phyloP scores from a whole-genome alignment of 2,329 filamentous ascomycete genomes.

The Orbilia brochopaga region DNA sequence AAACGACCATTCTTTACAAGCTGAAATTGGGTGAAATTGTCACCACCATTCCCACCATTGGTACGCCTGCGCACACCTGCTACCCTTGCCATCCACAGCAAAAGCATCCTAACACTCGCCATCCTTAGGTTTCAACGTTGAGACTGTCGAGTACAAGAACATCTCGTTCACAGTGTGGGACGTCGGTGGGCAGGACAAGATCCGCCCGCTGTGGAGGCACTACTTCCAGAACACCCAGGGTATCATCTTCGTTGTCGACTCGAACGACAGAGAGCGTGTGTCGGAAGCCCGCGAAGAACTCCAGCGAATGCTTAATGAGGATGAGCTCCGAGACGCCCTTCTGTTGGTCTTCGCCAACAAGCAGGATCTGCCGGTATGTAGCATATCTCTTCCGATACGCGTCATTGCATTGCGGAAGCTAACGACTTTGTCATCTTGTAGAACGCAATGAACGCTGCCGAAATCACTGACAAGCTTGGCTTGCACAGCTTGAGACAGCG shows the following conservation, averaged over 20 bases:
- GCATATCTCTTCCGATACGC: background rate
- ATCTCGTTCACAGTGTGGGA: slow-evolving; percentile 99
- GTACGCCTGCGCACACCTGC: slow-evolving; percentile 62
- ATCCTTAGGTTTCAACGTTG: slow-evolving; percentile 91
- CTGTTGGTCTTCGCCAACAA: slow-evolving; percentile 99
- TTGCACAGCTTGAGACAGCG: slow-evolving; percentile 98
- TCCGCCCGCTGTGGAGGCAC: slow-evolving; percentile 97
- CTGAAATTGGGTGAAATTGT: slow-evolving; percentile 99
- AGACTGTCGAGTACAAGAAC: slow-evolving; percentile 99
- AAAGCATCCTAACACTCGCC: slow-evolving; percentile 53
- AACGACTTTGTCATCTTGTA: slow-evolving; percentile 57
- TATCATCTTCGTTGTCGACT: slow-evolving; percentile 99
- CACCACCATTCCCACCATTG: slow-evolving; percentile 98
- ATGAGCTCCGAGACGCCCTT: slow-evolving; percentile 96
- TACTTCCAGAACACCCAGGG: slow-evolving; percentile 99
- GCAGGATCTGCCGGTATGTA: slow-evolving; percentile 94
- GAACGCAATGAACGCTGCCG: slow-evolving; percentile 99
- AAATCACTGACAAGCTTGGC: slow-evolving; percentile 99
- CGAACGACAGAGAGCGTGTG: slow-evolving; percentile 97
- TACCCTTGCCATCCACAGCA: slow-evolving; percentile 11
- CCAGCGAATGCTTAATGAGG: slow-evolving; percentile 97
- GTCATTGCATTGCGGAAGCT: slow-evolving; percentile 7
- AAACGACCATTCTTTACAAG: slow-evolving; percentile 99
- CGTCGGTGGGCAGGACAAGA: slow-evolving; percentile 99
- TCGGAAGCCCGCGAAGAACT: slow-evolving; percentile 96